Base-by-base conservation (phyloP, 1,139 yeast genomes). In the Sugiyamaella grinbergsii region DNA sequence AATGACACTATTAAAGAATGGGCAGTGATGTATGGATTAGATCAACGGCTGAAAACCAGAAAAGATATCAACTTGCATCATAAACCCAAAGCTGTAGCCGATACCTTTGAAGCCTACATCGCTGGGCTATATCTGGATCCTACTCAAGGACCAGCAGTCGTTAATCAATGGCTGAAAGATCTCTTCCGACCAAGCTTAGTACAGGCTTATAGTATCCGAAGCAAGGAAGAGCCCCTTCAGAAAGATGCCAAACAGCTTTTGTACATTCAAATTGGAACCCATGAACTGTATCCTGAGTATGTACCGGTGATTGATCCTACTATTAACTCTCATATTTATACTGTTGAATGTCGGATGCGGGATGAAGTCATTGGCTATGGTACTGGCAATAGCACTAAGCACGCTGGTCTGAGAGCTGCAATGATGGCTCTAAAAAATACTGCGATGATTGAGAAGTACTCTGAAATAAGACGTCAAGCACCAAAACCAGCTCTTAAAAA, bases 51-150 rank as follows among this genome's bases (percentile, higher is more conserved):
- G 77, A 74, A 47, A 47, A 64, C 69, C 22, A 64, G 64, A 45
- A 63, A 64, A 29, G 70, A 67, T 11, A 41, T 49, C 24, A 65
- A 63, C 13, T 53, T 55, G n/a, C 63, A 62, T 5, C 58, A 55
- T 20, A 55, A 55, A 28, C 59, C 65, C 55, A 86, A 85, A 62
- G 73, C 82, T 3, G 74, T 75, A 60, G 91, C 95, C 0, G 95
- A 87, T 70, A 78, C 85, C 0, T 87, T 91, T 66, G 97, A 91
- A 68, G 96, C 97, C 0, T 91, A 90, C 62, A 76, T 91, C 34
- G 98, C 96, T 4, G 98, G 94, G 0, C 69, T 91, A 37, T 80
- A 82, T 8, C 74, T 82, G 38, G 95, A 87, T 57, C 64, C 70
- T 41, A 64, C 66, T 0, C 71, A 75, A 3, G 76, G 79, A 42